A percentile compares a stretch with the other conserved stretches of the same genome.
Evolutionary conservation across 2,329 filamentous ascomycete genomes (phyloP).

Genomic region (Cytospora chrysosperma): DNA sequence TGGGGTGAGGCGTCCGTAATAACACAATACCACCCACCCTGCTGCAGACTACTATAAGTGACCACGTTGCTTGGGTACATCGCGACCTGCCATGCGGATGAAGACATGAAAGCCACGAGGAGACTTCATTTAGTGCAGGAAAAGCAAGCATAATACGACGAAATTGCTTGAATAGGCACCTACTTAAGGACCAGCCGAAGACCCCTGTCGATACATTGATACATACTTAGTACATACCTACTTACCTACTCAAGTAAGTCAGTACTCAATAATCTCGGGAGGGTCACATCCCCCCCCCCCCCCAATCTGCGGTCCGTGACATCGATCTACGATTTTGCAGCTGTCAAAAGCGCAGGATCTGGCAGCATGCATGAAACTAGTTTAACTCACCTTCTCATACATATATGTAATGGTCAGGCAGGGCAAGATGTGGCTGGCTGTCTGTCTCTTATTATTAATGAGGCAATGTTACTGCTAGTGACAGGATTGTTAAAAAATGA

Average conservation of each 20-base stretch:
- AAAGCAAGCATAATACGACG: neutral
- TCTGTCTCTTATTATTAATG: neutral
- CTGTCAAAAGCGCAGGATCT: constrained; percentile 19
- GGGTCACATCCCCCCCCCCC: neutral
- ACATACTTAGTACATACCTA: too few relatives aligned
- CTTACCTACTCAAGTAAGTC: too few relatives aligned
- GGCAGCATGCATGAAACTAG: constrained; percentile 6
- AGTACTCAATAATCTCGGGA: too few relatives aligned
- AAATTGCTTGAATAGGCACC: too few relatives aligned
- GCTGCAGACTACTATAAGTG: neutral
- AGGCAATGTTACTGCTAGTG: neutral
- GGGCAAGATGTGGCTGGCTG: too few relatives aligned
- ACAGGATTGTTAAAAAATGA: neutral
- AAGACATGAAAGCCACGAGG: neutral
- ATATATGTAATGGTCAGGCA: too few relatives aligned
- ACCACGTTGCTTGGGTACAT: neutral
- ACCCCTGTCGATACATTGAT: constrained; percentile 11
- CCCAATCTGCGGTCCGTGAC: neutral
- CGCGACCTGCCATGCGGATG: neutral
- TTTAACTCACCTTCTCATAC: too few relatives aligned
- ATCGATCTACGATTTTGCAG: constrained; percentile 18
- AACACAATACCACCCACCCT: neutral
- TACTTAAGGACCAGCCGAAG: neutral
- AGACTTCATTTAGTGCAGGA: neutral
- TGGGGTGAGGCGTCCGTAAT: neutral